Conservation (phyloP, 1,139 yeast genomes). For the Eremothecium cymbalariae region DNA sequence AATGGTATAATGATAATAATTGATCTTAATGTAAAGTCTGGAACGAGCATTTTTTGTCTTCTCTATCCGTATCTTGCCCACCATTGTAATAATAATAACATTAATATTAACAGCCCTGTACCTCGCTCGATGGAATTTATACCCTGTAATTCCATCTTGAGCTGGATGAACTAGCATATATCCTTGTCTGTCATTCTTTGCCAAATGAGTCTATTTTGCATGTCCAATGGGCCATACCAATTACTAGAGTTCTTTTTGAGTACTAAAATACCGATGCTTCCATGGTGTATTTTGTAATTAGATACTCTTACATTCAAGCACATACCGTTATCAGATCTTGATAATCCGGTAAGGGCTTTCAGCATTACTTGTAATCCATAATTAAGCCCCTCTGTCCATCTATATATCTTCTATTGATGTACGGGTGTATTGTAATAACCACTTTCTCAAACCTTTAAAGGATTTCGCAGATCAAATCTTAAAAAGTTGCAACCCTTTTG, state of each 20-base stretch:
- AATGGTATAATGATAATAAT: neutral
- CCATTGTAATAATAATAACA: neutral
- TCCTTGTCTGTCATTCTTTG: conserved; percentile 3
- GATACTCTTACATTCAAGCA: conserved; percentile 11
- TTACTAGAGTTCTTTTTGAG: conserved; percentile 16
- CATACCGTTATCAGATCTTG: no score
- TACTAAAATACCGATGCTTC: conserved; percentile 11
- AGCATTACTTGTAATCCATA: no score
- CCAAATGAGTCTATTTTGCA: conserved; percentile 1
- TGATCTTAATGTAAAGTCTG: conserved; percentile 1
- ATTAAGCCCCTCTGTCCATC: no score
- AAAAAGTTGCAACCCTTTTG: no score
- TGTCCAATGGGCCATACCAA: conserved; percentile 15
- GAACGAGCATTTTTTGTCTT: conserved; percentile 3
- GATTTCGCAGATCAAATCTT: no score
- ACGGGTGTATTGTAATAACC: no score
- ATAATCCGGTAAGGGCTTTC: no score
- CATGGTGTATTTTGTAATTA: conserved; percentile 13
- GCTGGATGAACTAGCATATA: conserved; percentile 39
- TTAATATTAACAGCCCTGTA: conserved; percentile 42
- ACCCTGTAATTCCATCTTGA: conserved; percentile 40
- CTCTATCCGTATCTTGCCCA: neutral
- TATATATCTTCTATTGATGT: no score
- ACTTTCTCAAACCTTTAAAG: no score
- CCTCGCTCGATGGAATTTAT: conserved; percentile 55